Evolutionary conservation across 129 eudicot genomes (phyloP).

Genomic region (Flaveria ramosissima): DNA sequence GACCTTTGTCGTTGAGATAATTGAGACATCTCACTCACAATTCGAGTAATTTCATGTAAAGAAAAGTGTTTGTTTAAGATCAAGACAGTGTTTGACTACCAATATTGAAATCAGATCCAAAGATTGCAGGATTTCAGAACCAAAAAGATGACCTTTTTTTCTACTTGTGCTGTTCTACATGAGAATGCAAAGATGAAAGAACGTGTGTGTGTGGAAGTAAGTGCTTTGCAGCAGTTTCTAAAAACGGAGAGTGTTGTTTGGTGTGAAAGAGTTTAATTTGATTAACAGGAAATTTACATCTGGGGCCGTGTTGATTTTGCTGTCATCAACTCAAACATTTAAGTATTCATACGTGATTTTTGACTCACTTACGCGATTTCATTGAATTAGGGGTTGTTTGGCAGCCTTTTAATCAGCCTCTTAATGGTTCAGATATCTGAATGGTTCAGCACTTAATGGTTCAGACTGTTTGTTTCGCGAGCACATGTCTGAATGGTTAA

Average conservation of each 20-base stretch:
- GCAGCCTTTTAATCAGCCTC: too few relatives aligned
- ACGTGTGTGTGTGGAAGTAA: conserved; percentile 31
- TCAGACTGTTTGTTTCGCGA: too few relatives aligned
- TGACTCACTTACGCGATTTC: too few relatives aligned
- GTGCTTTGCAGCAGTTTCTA: conserved; percentile 46
- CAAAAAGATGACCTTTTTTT: conserved; percentile 39
- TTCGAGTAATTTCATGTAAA: conserved; percentile 32
- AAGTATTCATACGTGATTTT: neutral
- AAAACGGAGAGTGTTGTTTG: conserved; percentile 31
- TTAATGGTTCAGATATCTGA: too few relatives aligned
- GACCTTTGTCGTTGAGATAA: conserved; percentile 62
- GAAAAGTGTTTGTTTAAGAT: conserved; percentile 18
- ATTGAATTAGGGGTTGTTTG: too few relatives aligned
- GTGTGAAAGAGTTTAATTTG: conserved; percentile 23
- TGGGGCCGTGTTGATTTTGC: conserved; percentile 47
- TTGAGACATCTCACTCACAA: conserved; percentile 61
- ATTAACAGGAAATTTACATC: conserved; percentile 46
- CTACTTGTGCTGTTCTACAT: conserved; percentile 13
- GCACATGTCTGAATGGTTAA: too few relatives aligned
- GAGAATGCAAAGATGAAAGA: conserved; percentile 25
- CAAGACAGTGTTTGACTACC: conserved; percentile 23
- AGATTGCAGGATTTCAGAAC: neutral
- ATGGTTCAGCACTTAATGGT: too few relatives aligned
- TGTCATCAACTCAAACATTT: conserved; percentile 1
- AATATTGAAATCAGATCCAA: conserved; percentile 59